Conservation (phyloP, 345 rosid species). For the Salix brachista region DNA sequence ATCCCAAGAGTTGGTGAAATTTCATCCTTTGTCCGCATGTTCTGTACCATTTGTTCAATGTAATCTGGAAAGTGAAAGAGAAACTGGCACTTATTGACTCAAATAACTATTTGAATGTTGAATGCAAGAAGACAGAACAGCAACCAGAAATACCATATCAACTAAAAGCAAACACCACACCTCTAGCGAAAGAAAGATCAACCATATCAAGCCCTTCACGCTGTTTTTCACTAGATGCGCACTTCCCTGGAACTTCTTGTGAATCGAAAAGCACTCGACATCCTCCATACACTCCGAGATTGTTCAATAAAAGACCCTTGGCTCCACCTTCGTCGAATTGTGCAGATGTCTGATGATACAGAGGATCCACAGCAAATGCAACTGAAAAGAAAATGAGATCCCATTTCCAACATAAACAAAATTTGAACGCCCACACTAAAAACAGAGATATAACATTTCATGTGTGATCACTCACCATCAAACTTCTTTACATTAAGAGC, state of each 20-base stretch:
- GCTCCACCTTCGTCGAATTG: constrained; percentile 99
- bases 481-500: constrained; percentile 82
- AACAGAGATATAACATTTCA: constrained; percentile 12
- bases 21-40: constrained; percentile 59
- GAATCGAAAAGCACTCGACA: constrained; percentile 95
- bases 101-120: not conserved
- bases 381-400: constrained; percentile 39
- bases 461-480: constrained; percentile 51
- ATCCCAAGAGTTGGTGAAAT: constrained; percentile 67
- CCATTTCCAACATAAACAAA: constrained; percentile 6
- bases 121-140: not conserved
- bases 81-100: not conserved
- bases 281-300: constrained; percentile 83
- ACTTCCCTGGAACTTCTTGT: constrained; percentile 77
- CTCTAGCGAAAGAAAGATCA: constrained; percentile 77
- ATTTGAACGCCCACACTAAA: constrained; percentile 14
- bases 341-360: constrained; percentile 96
- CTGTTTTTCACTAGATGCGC: constrained; percentile 41
- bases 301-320: constrained; percentile 77
- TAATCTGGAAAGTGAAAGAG: constrained; percentile 44
- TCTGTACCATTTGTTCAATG: constrained; percentile 61
- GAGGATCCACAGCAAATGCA: constrained; percentile 94
- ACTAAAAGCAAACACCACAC: constrained; percentile 34
- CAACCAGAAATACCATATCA: not conserved
- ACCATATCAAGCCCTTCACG: constrained; percentile 45